Conservation (phyloP, 2,329 filamentous ascomycete genomes). For the Pezicula rhizophila region DNA sequence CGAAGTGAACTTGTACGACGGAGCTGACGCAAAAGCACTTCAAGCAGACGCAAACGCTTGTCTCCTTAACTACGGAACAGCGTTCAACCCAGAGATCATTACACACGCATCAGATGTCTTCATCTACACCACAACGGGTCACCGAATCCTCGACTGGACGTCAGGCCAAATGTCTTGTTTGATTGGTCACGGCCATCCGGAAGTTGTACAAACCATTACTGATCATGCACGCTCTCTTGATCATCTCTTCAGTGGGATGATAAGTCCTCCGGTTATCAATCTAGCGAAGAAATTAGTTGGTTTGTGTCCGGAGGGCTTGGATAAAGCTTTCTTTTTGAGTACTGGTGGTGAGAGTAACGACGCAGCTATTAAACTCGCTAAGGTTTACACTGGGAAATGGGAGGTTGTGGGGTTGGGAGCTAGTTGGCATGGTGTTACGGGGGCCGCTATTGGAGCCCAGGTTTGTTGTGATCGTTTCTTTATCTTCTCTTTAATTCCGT, state of each 20-base stretch:
- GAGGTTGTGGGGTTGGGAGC: constrained; percentile 55
- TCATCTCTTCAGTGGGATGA: constrained; percentile 54
- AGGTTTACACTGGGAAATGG: constrained; percentile 57
- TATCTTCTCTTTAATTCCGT: no score
- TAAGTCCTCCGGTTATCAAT: constrained; percentile 50
- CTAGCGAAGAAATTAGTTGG: constrained; percentile 44
- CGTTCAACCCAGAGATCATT: constrained; percentile 17
- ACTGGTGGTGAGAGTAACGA: constrained; percentile 54
- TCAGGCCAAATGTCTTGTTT: constrained; percentile 56
- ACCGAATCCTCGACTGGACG: constrained; percentile 50
- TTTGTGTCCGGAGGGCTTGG: constrained; percentile 41
- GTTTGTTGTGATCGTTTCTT: no score
- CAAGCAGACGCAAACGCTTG: neutral
- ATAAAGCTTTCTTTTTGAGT: constrained; percentile 51
- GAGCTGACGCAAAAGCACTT: no score
- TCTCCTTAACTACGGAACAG: neutral
- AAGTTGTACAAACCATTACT: constrained; percentile 48
- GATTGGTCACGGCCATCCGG: constrained; percentile 50
- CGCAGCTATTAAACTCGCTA: constrained; percentile 59
- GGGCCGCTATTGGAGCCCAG: constrained; percentile 43
- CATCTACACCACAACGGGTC: constrained; percentile 37
- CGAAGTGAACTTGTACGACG: no score
- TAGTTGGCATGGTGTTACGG: constrained; percentile 57
- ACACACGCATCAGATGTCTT: constrained; percentile 15
- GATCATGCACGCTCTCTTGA: constrained; percentile 46